Percentiles rank a stretch among this genome's conserved stretches.
Conservation (phyloP, 306 rosid genomes). For the Vigna reflexopilosa region DNA sequence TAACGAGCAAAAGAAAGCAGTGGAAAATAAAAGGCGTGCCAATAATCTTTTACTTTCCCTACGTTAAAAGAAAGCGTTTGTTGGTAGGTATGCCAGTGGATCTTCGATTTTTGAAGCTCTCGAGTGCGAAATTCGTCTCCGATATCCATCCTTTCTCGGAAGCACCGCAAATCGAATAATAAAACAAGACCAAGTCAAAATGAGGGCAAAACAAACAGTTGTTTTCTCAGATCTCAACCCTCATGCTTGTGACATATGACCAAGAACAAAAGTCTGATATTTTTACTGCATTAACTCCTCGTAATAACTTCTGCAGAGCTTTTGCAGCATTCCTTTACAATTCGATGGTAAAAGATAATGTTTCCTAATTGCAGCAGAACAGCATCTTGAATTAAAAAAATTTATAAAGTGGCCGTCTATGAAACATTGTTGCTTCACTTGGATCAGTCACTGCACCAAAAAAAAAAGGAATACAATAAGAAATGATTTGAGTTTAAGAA, state of each 20-base stretch:
- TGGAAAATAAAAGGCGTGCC: slow-evolving; percentile 10
- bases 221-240: background rate
- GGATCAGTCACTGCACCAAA: background rate
- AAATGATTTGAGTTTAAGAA: slow-evolving; percentile 15
- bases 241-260: background rate
- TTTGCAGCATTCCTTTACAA: background rate
- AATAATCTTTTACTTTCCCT: slow-evolving; percentile 39
- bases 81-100: slow-evolving; percentile 44
- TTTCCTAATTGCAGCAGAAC: background rate
- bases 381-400: background rate
- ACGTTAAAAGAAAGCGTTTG: slow-evolving; percentile 41
- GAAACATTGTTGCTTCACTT: slow-evolving; percentile 18
- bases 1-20: background rate
- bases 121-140: slow-evolving; percentile 39
- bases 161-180: slow-evolving; percentile 40
- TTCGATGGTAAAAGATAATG: background rate
- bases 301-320: no score
- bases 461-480: no score
- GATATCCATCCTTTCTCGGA: slow-evolving; percentile 37
- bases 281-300: background rate
- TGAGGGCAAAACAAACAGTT: background rate
- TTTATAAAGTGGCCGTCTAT: background rate
- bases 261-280: background rate
- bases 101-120: slow-evolving; percentile 41
- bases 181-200: slow-evolving; percentile 33